phyloP scores from a whole-genome alignment of 2,329 filamentous ascomycete genomes.

The Colletotrichum higginsianum region DNA sequence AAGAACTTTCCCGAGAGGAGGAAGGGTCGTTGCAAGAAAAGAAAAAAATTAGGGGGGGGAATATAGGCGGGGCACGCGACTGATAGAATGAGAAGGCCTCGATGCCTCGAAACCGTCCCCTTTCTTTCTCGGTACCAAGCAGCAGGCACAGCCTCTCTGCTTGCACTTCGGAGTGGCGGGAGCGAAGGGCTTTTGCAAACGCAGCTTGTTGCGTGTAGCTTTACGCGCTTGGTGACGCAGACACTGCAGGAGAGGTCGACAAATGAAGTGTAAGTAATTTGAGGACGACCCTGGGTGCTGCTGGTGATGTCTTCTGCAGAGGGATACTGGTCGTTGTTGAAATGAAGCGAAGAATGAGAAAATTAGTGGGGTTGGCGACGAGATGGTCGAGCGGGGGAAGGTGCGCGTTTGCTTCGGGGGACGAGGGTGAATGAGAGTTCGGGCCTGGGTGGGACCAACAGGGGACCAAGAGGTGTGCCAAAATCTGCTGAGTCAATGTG shows the following conservation, averaged over 20 bases:
- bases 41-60: too few species aligned
- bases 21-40: background rate
- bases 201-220: background rate
- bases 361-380: conserved; percentile 46
- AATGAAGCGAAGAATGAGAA: conserved; percentile 43
- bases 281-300: conserved; percentile 4
- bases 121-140: conserved; percentile 26
- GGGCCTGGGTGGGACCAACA: background rate
- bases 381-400: conserved; percentile 52
- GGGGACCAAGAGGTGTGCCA: background rate
- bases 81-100: background rate
- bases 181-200: background rate
- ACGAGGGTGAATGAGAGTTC: background rate
- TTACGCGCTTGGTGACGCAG: conserved; percentile 8
- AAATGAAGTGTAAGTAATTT: conserved; percentile 35
- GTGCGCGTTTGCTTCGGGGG: conserved; percentile 23
- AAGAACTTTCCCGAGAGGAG: background rate
- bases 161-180: background rate
- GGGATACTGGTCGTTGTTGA: conserved; percentile 42
- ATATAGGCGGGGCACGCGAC: background rate
- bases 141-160: conserved; percentile 22
- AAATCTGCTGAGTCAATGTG: conserved; percentile 20
- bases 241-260: conserved; percentile 6
- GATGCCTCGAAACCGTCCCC: conserved; percentile 9
- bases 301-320: conserved; percentile 13